A percentile compares a stretch with the other conserved stretches of the same genome.
Evolutionary conservation across 306 rosid genomes (phyloP).

Genomic region (Trifolium fragiferum): DNA sequence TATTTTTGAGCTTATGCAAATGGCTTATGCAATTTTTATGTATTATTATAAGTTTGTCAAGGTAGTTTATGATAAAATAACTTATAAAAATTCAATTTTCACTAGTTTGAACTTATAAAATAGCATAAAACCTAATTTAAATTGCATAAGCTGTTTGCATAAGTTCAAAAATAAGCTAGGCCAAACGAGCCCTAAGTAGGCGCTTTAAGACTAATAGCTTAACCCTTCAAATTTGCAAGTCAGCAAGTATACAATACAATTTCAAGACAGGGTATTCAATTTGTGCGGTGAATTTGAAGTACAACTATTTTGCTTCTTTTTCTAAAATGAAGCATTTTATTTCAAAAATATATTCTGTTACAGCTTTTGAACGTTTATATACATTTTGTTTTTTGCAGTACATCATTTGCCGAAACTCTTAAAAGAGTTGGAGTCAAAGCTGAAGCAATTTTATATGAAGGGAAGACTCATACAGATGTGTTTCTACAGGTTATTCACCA

Average conservation of each 20-base stretch:
- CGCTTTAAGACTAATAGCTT: background rate
- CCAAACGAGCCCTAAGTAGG: too few relatives aligned
- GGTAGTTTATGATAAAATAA: too few relatives aligned
- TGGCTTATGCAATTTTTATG: too few relatives aligned
- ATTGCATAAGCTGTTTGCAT: too few relatives aligned
- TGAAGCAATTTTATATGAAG: constrained; percentile 72
- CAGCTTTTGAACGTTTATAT: constrained; percentile 17
- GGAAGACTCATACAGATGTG: constrained; percentile 90
- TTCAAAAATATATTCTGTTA: background rate
- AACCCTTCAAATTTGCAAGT: background rate
- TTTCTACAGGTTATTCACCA: constrained; percentile 79
- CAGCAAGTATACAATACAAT: background rate
- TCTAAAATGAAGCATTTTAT: constrained; percentile 24
- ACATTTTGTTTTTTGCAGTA: constrained; percentile 56
- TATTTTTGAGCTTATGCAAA: too few relatives aligned
- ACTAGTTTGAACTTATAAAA: too few relatives aligned
- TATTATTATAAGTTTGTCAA: too few relatives aligned
- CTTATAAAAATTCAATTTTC: too few relatives aligned
- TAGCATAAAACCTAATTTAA: too few relatives aligned
- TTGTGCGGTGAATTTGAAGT: constrained; percentile 4
- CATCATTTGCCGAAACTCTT: constrained; percentile 80
- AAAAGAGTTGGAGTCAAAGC: constrained; percentile 71
- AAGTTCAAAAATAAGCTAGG: too few relatives aligned
- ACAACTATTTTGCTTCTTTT: constrained; percentile 1
- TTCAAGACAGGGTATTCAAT: constrained; percentile 1